Conservation (phyloP, 208 protist genomes). For the Leishmania amazonensis region DNA sequence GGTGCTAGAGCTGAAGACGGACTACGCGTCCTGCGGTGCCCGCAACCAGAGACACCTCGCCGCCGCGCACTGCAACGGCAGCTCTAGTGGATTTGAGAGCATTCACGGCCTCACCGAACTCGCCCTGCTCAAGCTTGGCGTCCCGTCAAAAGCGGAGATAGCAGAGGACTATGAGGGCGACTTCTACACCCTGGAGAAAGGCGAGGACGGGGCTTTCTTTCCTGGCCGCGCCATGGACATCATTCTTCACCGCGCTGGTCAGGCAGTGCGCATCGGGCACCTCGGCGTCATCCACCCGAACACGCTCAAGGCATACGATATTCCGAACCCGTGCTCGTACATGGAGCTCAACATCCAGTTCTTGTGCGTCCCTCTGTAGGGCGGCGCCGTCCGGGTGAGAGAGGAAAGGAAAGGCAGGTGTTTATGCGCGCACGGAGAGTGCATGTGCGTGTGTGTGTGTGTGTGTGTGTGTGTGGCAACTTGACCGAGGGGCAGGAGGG, state of each 20-base stretch:
- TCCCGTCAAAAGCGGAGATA: constrained; percentile 38
- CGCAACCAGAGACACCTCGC: constrained; percentile 90
- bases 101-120: constrained; percentile 80
- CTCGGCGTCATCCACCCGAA: constrained; percentile 91
- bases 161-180: constrained; percentile 33
- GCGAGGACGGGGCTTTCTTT: constrained; percentile 90
- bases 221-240: constrained; percentile 89
- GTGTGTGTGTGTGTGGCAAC: background rate
- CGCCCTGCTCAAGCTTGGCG: constrained; percentile 75
- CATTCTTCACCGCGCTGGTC: constrained; percentile 61
- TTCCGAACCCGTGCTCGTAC: constrained; percentile 91
- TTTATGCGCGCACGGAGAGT: background rate
- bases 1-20: constrained; percentile 57
- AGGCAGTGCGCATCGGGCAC: constrained; percentile 64
- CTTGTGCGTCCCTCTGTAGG: constrained; percentile 37
- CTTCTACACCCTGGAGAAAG: constrained; percentile 58
- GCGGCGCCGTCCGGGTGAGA: background rate
- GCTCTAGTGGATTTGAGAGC: constrained; percentile 78
- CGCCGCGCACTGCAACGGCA: constrained; percentile 84
- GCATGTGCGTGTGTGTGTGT: too few relatives aligned
- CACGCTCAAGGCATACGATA: constrained; percentile 93
- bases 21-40: constrained; percentile 82
- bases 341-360: constrained; percentile 95
- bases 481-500: background rate
- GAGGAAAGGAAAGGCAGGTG: background rate